Conservation (phyloP, 75 land plant species). For the Pinus tabuliformis region DNA sequence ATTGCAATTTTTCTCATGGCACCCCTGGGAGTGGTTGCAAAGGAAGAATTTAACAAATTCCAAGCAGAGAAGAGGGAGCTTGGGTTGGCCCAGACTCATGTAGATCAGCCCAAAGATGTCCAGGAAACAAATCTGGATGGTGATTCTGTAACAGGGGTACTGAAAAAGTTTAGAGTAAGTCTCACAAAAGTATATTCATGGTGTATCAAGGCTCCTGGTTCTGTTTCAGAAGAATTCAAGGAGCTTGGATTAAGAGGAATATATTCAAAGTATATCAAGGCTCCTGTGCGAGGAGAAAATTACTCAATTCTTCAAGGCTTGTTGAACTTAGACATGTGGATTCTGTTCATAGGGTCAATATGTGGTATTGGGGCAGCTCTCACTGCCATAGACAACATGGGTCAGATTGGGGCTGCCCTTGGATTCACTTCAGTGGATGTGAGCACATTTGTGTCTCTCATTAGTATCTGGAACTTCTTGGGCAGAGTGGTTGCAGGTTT, state of each 20-base stretch:
- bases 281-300: constrained; percentile 62
- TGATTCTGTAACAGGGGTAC: background rate
- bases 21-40: constrained; percentile 37
- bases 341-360: constrained; percentile 38
- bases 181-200: background rate
- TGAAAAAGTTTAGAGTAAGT: background rate
- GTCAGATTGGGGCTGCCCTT: constrained; percentile 65
- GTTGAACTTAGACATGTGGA: constrained; percentile 54
- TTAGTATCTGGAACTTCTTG: constrained; percentile 78
- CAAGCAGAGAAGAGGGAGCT: background rate
- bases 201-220: background rate
- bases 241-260: background rate
- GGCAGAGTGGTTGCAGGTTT: constrained; percentile 65
- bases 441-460: constrained; percentile 63
- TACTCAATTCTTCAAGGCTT: constrained; percentile 67
- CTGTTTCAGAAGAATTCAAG: background rate
- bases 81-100: background rate
- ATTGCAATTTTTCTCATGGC: constrained; percentile 37
- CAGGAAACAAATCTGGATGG: background rate
- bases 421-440: constrained; percentile 41
- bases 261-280: background rate
- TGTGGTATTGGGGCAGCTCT: constrained; percentile 62
- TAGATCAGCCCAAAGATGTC: background rate
- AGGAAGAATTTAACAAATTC: constrained; percentile 18
- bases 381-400: constrained; percentile 75